Evolutionary conservation across 83 land plant species (phyloP).

Genomic region (Diphasiastrum complanatum): DNA sequence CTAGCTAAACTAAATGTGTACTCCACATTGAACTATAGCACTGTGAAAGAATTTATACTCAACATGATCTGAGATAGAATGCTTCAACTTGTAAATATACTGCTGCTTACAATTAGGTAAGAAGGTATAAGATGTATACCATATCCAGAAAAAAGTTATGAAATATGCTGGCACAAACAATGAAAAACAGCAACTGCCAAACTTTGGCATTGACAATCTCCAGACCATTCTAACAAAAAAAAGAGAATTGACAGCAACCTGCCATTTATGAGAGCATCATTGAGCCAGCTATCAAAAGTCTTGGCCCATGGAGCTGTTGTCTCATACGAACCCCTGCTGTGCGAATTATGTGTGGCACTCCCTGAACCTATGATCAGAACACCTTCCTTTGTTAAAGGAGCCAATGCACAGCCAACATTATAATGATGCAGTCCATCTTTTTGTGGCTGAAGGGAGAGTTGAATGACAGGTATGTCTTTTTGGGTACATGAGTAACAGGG

Average conservation of each 20-base stretch:
- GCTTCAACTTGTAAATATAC: background rate
- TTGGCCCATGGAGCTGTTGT: slow-evolving; percentile 43
- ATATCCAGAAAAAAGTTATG: too few species aligned
- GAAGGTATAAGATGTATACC: too few species aligned
- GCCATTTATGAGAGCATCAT: slow-evolving; percentile 50
- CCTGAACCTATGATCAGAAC: slow-evolving; percentile 69
- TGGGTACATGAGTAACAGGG: slow-evolving; percentile 71
- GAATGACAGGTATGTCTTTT: slow-evolving; percentile 63
- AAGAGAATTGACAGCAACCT: slow-evolving; percentile 35
- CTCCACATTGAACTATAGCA: too few species aligned
- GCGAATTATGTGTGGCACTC: slow-evolving; percentile 61
- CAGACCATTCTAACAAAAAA: too few species aligned
- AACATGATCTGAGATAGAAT: background rate
- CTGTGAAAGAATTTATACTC: too few species aligned
- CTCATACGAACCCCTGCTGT: slow-evolving; percentile 4
- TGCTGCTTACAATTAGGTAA: too few species aligned
- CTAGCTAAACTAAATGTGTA: background rate
- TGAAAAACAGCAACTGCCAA: too few species aligned
- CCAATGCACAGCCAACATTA: slow-evolving; percentile 62
- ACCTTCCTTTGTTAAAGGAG: slow-evolving; percentile 58
- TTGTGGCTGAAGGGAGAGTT: slow-evolving; percentile 64
- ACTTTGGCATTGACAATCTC: too few species aligned
- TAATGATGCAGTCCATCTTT: slow-evolving; percentile 59
- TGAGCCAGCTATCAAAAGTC: slow-evolving; percentile 72
- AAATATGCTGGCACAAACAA: too few species aligned